These are phyloP conservation scores for Russula virescens DNA, from an alignment of 768 basidiomycete genomes.

Conservation along the genomic window DNA sequence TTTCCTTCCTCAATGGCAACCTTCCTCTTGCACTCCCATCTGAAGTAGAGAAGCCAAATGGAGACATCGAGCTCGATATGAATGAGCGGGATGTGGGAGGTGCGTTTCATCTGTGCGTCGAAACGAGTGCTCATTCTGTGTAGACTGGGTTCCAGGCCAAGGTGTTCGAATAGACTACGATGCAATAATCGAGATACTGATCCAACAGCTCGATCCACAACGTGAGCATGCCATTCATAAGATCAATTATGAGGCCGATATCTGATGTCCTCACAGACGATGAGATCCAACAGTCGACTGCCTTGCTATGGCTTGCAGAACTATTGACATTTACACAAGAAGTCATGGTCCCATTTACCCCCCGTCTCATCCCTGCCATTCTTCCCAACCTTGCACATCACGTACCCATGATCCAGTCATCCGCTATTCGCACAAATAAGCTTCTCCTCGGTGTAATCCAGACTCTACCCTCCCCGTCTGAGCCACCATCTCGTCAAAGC, in stretches of 20 bases:
- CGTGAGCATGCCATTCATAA: constrained; percentile 39
- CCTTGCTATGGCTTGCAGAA: constrained; percentile 89
- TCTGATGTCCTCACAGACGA: constrained; percentile 51
- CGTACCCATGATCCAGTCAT: constrained; percentile 79
- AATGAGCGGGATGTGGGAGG: constrained; percentile 57
- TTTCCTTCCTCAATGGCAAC: constrained; percentile 7
- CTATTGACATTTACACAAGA: constrained; percentile 84
- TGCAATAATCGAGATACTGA: constrained; percentile 88
- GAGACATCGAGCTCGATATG: constrained; percentile 37
- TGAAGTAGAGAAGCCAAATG: constrained; percentile 22
- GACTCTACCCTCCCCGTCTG: constrained; percentile 67
- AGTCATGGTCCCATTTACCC: constrained; percentile 92
- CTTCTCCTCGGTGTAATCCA: constrained; percentile 82
- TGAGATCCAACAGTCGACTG: constrained; percentile 91
- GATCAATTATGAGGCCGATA: background rate
- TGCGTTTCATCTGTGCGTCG: constrained; percentile 1
- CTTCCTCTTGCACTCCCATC: constrained; percentile 31
- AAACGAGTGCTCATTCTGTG: background rate
- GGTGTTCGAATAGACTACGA: constrained; percentile 88
- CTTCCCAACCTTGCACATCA: constrained; percentile 94
- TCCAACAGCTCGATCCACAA: constrained; percentile 77
- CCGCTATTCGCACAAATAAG: constrained; percentile 82
- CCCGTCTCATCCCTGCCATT: constrained; percentile 87
- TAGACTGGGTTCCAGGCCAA: constrained; percentile 90
- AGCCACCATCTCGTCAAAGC: constrained; percentile 36